Base-by-base conservation (phyloP, 2,329 filamentous ascomycete genomes). In the Fusarium continuum region DNA sequence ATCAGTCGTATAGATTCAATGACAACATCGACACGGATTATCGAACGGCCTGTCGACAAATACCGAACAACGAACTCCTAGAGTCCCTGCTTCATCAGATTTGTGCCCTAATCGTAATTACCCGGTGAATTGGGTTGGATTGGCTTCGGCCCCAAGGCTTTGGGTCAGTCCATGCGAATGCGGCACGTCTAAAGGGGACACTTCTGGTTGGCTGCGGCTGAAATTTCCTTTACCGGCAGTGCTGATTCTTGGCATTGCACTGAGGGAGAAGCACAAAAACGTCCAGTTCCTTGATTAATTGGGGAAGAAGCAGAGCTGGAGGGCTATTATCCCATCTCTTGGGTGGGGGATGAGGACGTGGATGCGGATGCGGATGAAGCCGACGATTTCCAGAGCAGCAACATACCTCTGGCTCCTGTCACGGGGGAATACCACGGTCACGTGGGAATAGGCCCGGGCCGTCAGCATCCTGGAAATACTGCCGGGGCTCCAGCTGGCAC, bases 301-400 rank as follows among this genome's bases (percentile, higher is more conserved):
- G 36, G 36, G 53, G 36, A 46, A 49, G 38, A 43, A 51, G 49
- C 41, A 45, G 59, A 54, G 25, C 57, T 66, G 52, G 67, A 51
- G 55, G 67, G 38, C 36, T 68, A 64, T 49, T 70, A 59, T 57
- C 50, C 54, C 31, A 62, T 54, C 35, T 64, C 64, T 45, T 64
- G 62, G 28, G 59, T 59, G 31, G 54, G 44, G 48, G 51, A 64
- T 32, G 54, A 28, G 13, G 52, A 57, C 19, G 31, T 56, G 41
- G 53, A 52, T 17, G 34, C 45, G 28, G 61, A 61, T 26, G 43
- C 55, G 39, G 52, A 31, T 32, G 54, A 44, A 54, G 45, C 35
- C 46, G 50, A 59, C 31, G 39, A 25, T 53, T 53, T 64, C 60
- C 64, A 64, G 34, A 23, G 20, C 22, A 43, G 26, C 22, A 23